Conservation (phyloP, 2,329 filamentous ascomycete species). For the Clarireedia homoeocarpa region DNA sequence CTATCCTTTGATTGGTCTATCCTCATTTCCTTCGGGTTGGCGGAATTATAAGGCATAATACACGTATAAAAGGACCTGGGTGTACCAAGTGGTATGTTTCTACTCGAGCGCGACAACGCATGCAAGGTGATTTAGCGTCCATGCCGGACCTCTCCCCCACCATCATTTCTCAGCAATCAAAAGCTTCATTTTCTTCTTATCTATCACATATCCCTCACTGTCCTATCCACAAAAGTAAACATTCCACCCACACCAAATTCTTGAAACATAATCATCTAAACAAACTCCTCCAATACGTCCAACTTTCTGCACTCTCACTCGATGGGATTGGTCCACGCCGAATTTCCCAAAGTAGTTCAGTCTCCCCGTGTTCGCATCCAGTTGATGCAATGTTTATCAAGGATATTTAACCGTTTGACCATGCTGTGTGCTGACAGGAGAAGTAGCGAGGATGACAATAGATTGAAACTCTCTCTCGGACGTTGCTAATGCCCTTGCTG, state of each 20-base stretch:
- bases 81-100: not conserved
- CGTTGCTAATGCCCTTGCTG: too few relatives aligned
- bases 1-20: not conserved
- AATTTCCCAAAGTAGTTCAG: not conserved
- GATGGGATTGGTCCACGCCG: not conserved
- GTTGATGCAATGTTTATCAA: not conserved
- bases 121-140: not conserved
- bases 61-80: constrained; percentile 2
- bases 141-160: not conserved
- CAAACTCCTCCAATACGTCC: not conserved
- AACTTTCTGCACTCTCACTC: not conserved
- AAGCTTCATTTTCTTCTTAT: not conserved
- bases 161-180: not conserved
- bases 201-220: not conserved
- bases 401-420: not conserved
- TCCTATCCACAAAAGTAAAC: not conserved
- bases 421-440: not conserved
- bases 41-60: not conserved
- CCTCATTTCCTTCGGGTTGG: not conserved
- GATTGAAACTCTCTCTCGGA: too few relatives aligned
- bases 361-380: not conserved
- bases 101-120: constrained; percentile 4
- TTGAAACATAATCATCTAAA: not conserved
- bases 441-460: not conserved
- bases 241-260: not conserved